Evolutionary conservation across 441 rosid species (phyloP).

Genomic region (Syzygium syzygioides): DNA sequence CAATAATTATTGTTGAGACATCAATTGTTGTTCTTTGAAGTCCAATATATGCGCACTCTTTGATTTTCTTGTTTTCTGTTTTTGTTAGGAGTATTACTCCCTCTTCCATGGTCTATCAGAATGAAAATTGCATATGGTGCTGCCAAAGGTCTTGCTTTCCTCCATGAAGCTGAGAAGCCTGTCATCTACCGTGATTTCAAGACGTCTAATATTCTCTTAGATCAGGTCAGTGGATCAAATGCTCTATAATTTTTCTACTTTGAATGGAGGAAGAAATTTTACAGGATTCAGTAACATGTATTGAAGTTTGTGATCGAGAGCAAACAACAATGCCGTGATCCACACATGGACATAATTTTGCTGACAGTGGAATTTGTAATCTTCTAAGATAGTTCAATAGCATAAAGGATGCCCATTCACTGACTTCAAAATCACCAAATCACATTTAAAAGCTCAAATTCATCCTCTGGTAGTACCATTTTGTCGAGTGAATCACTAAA

Average conservation of each 20-base stretch:
- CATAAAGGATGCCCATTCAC: neutral
- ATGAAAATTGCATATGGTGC: slow-evolving; percentile 73
- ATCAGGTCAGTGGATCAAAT: slow-evolving; percentile 33
- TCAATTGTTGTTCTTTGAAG: neutral
- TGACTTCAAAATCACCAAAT: neutral
- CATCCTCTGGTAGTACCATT: neutral
- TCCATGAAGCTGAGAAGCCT: slow-evolving; percentile 64
- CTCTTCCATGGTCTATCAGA: slow-evolving; percentile 58
- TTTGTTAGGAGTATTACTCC: slow-evolving; percentile 50
- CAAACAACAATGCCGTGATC: neutral
- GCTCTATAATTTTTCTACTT: neutral
- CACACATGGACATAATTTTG: neutral
- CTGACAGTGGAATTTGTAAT: neutral
- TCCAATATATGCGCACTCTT: neutral
- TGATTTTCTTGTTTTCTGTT: neutral
- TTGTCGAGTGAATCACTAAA: neutral
- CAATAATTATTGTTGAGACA: neutral
- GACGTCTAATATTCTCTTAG: slow-evolving; percentile 64
- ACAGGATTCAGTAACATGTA: neutral
- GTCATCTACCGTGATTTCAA: slow-evolving; percentile 77
- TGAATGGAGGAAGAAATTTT: neutral
- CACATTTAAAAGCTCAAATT: neutral
- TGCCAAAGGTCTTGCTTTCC: slow-evolving; percentile 76
- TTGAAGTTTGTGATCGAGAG: neutral
- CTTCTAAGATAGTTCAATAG: neutral